phyloP scores from a whole-genome alignment of 192 early-diverging fungal species.

The Coemansia sp. region DNA sequence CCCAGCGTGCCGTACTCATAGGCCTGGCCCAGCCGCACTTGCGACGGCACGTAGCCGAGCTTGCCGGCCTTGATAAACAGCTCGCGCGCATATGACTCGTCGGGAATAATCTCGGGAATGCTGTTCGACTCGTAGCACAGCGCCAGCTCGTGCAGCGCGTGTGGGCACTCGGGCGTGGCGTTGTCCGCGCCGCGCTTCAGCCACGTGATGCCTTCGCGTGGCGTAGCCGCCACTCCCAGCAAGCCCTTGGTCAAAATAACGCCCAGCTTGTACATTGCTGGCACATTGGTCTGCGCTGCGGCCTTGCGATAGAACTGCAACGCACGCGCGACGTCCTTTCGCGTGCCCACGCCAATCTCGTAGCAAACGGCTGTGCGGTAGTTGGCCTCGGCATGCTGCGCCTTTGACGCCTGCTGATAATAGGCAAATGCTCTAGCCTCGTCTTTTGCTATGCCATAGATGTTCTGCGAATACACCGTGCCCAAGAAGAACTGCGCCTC shows the following conservation, averaged over 20 bases:
- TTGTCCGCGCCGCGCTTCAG: constrained; percentile 89
- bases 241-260: constrained; percentile 88
- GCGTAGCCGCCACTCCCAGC: constrained; percentile 73
- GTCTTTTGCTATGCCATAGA: constrained; percentile 76
- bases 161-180: constrained; percentile 89
- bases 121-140: constrained; percentile 78
- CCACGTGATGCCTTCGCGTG: constrained; percentile 93
- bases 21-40: constrained; percentile 87
- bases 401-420: constrained; percentile 93
- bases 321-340: constrained; percentile 76
- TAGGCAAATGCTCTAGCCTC: constrained; percentile 88
- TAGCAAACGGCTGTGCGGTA: constrained; percentile 97
- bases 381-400: constrained; percentile 87
- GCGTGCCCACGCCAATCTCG: constrained; percentile 93
- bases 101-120: constrained; percentile 72
- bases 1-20: constrained; percentile 95
- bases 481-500: constrained; percentile 95
- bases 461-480: constrained; percentile 85
- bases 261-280: constrained; percentile 98
- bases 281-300: constrained; percentile 85
- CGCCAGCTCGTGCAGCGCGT: constrained; percentile 93
- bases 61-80: constrained; percentile 91
- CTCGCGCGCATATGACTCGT: constrained; percentile 88
- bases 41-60: constrained; percentile 91
- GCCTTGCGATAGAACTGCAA: constrained; percentile 94